Conservation (phyloP, 1,284 basidiomycete genomes). For the Tilletiaria anomala region DNA sequence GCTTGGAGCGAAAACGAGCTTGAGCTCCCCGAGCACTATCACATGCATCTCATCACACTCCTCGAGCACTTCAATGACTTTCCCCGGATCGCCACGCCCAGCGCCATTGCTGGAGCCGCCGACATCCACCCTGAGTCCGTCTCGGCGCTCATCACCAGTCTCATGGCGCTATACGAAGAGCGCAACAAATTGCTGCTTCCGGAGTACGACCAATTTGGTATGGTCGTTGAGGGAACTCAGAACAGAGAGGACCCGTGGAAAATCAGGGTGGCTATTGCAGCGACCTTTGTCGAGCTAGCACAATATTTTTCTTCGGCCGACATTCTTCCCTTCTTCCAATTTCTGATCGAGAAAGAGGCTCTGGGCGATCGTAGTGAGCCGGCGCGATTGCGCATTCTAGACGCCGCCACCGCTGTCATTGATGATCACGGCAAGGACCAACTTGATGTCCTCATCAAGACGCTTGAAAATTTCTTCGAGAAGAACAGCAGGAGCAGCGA, state of each 20-base stretch:
- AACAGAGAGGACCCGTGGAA: constrained; percentile 86
- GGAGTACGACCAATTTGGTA: constrained; percentile 50
- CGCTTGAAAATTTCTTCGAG: constrained; percentile 70
- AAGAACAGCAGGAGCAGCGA: constrained; percentile 31
- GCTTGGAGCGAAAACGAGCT: constrained; percentile 95
- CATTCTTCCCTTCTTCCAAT: constrained; percentile 68
- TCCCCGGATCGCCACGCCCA: constrained; percentile 60
- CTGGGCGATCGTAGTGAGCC: constrained; percentile 72
- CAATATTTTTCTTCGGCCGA: constrained; percentile 49
- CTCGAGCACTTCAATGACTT: constrained; percentile 68
- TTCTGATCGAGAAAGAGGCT: constrained; percentile 69
- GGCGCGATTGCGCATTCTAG: constrained; percentile 74
- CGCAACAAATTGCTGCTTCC: constrained; percentile 68
- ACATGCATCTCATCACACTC: constrained; percentile 52
- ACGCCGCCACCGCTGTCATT: constrained; percentile 65
- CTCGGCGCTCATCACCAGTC: constrained; percentile 43
- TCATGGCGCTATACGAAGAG: constrained; percentile 66
- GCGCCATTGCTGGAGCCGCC: constrained; percentile 63
- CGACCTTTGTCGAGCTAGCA: constrained; percentile 57
- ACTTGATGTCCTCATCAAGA: constrained; percentile 61
- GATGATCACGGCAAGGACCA: constrained; percentile 66
- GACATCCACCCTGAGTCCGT: constrained; percentile 60
- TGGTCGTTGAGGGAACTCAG: constrained; percentile 80
- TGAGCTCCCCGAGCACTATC: constrained; percentile 64
- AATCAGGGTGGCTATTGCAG: constrained; percentile 61